Evolutionary conservation across 257 asterid species (phyloP), one percentile per base, ranked within the genome.

Genomic region (Przewalskia tangutica): DNA sequence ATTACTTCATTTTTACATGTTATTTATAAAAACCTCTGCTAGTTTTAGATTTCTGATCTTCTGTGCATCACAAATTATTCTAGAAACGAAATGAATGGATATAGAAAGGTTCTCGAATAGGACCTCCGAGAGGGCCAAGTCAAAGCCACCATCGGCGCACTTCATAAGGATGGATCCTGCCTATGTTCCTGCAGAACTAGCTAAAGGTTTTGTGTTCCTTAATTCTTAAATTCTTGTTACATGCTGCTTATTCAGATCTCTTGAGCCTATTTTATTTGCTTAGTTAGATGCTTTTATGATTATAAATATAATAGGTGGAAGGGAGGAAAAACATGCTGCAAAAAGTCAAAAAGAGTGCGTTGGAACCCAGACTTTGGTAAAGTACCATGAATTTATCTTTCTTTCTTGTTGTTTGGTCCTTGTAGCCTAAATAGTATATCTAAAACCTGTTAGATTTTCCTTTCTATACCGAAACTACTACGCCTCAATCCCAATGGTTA

Each of bases 181-280:
- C 71, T 86, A 91, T 84, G 81, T 91, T 79, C 97, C 97, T 7
- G 95, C 91, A 42, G 98, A 94, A 85, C 89, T 93, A 81, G 93
- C 88, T 46, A 82, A 81, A 89, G 94, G 80, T 75, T 13, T 50
- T 75, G 81, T 86, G 34, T 67, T 77, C 66, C 55, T 64, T 64
- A 68, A 59, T 53, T 53, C 60, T 51, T 75, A 7, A 75, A 4
- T 75, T 75, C 44, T 75, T 50, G 50, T 27, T 8, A 53, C 46
- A 7, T 75, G 63, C 32, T 46, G 59, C 42, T 46, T 73, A 48
- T 23, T 73, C 60, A 20, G 59, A 48, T 48, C 79, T 71, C 79
- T 73, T 46, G 20, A 6, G 44, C 56, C 82, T 65, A 58, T 76
- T 7, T 51, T 20, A 36, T 71, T 83, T 38, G 71, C 71, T 48